Conservation (phyloP, 768 basidiomycete species). For the Sarcodon sp. region DNA sequence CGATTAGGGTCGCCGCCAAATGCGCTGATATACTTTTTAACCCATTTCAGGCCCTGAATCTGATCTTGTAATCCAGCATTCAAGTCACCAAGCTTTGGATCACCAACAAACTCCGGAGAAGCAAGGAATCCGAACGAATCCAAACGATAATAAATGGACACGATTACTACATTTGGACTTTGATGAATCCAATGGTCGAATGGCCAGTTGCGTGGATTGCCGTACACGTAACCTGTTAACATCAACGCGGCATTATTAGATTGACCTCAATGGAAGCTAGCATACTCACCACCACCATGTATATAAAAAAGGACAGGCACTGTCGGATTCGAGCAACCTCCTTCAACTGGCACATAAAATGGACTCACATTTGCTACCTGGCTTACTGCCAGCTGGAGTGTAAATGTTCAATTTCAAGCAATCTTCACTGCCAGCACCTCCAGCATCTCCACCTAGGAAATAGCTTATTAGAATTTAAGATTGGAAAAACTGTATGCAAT, state of each 20-base stretch:
- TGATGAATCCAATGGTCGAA: slow-evolving; percentile 57
- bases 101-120: slow-evolving; percentile 27
- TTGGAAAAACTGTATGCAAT: slow-evolving; percentile 1
- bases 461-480: not conserved
- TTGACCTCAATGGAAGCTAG: too few relatives aligned
- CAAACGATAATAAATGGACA: slow-evolving; percentile 56
- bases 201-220: slow-evolving; percentile 55
- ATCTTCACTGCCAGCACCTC: slow-evolving; percentile 55
- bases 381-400: slow-evolving; percentile 32
- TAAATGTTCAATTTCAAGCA: slow-evolving; percentile 60
- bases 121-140: slow-evolving; percentile 52
- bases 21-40: slow-evolving; percentile 21
- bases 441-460: slow-evolving; percentile 34
- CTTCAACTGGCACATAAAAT: not conserved
- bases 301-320: slow-evolving; percentile 28
- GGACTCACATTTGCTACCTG: slow-evolving; percentile 31
- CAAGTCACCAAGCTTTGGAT: slow-evolving; percentile 28
- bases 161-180: slow-evolving; percentile 46
- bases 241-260: not conserved
- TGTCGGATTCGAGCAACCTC: slow-evolving; percentile 1
- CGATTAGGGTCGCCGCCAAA: slow-evolving; percentile 26
- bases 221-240: slow-evolving; percentile 34
- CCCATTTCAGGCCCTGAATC: slow-evolving; percentile 24
- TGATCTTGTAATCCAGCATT: slow-evolving; percentile 50
- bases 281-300: slow-evolving; percentile 21